These are phyloP conservation scores for Neonothopanus nambi DNA, from an alignment of 1,284 basidiomycete genomes.

Conservation along the genomic window DNA sequence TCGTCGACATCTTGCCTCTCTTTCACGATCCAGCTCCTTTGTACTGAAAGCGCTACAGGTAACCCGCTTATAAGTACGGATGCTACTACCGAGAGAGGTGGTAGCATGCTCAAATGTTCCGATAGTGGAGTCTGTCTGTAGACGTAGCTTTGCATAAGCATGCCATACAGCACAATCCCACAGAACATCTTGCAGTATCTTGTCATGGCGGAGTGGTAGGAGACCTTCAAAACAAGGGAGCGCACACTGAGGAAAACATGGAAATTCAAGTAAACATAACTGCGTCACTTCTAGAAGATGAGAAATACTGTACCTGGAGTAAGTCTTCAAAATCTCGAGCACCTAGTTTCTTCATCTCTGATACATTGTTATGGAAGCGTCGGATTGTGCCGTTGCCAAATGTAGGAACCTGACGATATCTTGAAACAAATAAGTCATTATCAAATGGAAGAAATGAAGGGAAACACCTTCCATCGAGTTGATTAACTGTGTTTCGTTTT, in stretches of 20 bases:
- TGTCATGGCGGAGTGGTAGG: not conserved
- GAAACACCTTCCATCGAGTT: slow-evolving; percentile 23
- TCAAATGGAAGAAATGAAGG: not conserved
- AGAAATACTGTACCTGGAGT: slow-evolving; percentile 21
- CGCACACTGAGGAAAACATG: not conserved
- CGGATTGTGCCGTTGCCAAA: slow-evolving; percentile 23
- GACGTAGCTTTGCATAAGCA: slow-evolving; percentile 23
- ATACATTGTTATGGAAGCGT: slow-evolving; percentile 22
- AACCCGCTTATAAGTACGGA: slow-evolving; percentile 8
- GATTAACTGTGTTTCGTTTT: not conserved
- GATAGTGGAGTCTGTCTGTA: slow-evolving; percentile 19
- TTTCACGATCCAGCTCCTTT: not conserved
- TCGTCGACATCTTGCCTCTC: not conserved
- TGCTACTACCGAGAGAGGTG: not conserved
- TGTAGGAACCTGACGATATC: slow-evolving; percentile 17
- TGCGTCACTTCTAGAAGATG: not conserved
- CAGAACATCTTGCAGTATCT: slow-evolving; percentile 2
- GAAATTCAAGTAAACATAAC: not conserved
- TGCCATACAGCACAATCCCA: slow-evolving; percentile 7
- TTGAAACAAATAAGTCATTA: not conserved
- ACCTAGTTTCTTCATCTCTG: slow-evolving; percentile 23
- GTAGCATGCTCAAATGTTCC: slow-evolving; percentile 5
- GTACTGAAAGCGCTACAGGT: not conserved
- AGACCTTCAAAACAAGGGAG: slow-evolving; percentile 12
- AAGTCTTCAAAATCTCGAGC: slow-evolving; percentile 30